Conservation (phyloP, 2,329 filamentous ascomycete genomes). For the Fusarium oxysporum region DNA sequence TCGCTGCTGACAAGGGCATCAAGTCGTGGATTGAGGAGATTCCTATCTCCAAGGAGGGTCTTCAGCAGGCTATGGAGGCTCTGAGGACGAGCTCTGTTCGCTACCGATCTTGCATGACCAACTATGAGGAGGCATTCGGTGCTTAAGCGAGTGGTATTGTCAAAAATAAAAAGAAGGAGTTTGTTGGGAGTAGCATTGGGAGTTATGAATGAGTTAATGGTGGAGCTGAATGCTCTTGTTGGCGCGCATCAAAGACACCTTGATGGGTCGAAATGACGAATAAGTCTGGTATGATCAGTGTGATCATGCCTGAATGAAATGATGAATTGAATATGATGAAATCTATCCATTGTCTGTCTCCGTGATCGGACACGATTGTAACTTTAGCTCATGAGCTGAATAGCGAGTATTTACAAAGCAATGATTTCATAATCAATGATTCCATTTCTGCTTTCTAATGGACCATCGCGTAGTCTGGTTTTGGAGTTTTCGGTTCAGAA, state of each 20-base stretch:
- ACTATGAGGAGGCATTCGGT: constrained; percentile 76
- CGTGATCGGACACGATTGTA: neutral
- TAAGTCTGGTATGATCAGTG: neutral
- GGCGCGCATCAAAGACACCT: constrained; percentile 32
- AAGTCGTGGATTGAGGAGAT: constrained; percentile 79
- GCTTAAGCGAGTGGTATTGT: constrained; percentile 45
- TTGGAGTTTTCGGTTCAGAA: neutral
- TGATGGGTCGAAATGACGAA: constrained; percentile 38
- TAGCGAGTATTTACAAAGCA: neutral
- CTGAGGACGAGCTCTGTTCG: constrained; percentile 77
- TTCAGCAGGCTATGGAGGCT: constrained; percentile 75
- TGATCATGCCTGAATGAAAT: constrained; percentile 12
- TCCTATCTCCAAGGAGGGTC: constrained; percentile 77
- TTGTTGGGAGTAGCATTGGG: constrained; percentile 7
- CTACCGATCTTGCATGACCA: constrained; percentile 81
- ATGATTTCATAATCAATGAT: neutral
- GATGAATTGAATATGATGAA: constrained; percentile 27
- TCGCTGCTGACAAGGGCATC: constrained; percentile 76
- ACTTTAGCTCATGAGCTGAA: neutral
- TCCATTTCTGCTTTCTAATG: neutral
- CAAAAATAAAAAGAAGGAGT: constrained; percentile 5
- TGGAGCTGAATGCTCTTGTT: constrained; percentile 22
- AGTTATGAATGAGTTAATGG: constrained; percentile 26
- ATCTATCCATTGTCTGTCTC: neutral
- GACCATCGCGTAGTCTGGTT: neutral